A percentile compares a stretch with the other conserved stretches of the same genome.
Evolutionary conservation across 371 early-diverging fungal species (phyloP).

Genomic region (Fennellomyces sp.): DNA sequence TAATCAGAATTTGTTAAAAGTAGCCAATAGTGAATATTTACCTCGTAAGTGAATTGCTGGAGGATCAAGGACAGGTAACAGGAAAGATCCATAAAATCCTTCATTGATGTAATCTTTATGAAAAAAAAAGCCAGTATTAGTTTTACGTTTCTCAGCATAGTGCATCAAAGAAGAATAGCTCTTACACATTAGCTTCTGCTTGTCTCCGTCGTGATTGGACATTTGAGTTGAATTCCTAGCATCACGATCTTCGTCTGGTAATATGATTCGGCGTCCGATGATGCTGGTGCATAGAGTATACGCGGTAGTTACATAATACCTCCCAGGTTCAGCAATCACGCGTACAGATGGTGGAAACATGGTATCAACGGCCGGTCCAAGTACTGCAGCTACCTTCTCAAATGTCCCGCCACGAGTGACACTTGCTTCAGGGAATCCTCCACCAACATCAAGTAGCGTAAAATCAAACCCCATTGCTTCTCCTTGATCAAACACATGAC

Average conservation of each 20-base stretch:
- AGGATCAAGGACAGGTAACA: background rate
- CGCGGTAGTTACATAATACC: constrained; percentile 93
- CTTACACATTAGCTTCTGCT: too few species aligned
- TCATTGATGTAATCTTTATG: background rate
- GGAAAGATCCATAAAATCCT: background rate
- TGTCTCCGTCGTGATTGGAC: too few species aligned
- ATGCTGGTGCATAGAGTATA: constrained; percentile 92
- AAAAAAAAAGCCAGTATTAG: too few species aligned
- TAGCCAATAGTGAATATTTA: too few species aligned
- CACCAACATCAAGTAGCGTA: constrained; percentile 91
- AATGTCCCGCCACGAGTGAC: constrained; percentile 78
- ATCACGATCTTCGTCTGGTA: too few species aligned
- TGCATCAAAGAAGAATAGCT: too few species aligned
- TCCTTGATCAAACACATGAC: constrained; percentile 87
- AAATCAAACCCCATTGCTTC: constrained; percentile 75
- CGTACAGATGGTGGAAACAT: constrained; percentile 75
- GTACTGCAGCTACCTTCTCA: constrained; percentile 77
- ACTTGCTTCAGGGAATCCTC: constrained; percentile 94
- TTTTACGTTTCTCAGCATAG: too few species aligned
- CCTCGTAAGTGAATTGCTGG: background rate
- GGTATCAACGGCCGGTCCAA: constrained; percentile 79
- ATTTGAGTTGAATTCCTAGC: too few species aligned
- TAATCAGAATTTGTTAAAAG: too few species aligned
- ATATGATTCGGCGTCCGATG: constrained; percentile 82
- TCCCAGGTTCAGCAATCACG: constrained; percentile 97